Conservation (phyloP, 2,329 filamentous ascomycete genomes). For the Sphaerulina vaccinii region DNA sequence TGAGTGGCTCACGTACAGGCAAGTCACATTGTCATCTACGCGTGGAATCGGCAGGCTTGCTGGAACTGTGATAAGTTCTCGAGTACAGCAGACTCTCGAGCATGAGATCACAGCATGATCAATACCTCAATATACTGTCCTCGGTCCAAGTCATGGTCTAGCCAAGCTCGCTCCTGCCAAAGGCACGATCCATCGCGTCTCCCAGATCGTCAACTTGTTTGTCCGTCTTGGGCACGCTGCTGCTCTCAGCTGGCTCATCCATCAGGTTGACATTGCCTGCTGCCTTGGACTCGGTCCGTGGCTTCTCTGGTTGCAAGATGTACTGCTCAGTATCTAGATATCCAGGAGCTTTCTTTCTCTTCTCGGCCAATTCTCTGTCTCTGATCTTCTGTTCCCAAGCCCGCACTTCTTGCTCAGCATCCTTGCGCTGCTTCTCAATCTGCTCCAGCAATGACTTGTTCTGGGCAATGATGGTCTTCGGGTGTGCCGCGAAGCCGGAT, state of each 20-base stretch:
- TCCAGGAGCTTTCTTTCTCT: slow-evolving; percentile 73
- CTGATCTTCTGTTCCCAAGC: slow-evolving; percentile 67
- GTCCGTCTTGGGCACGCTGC: slow-evolving; percentile 15
- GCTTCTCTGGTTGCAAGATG: slow-evolving; percentile 66
- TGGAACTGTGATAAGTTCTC: background rate
- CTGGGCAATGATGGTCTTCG: slow-evolving; percentile 78
- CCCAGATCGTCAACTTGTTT: slow-evolving; percentile 36
- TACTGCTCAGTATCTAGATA: slow-evolving; percentile 75
- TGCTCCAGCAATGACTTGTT: slow-evolving; percentile 77
- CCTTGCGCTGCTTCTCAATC: slow-evolving; percentile 65
- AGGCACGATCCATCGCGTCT: slow-evolving; percentile 38
- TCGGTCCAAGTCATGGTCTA: slow-evolving; percentile 10
- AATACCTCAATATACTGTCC: background rate
- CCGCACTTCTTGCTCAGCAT: slow-evolving; percentile 65
- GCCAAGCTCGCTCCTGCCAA: slow-evolving; percentile 37
- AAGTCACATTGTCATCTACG: background rate
- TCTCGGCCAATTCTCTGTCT: slow-evolving; percentile 71
- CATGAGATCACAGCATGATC: background rate
- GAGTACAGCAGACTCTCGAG: background rate
- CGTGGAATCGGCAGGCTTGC: background rate
- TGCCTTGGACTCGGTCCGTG: slow-evolving; percentile 22
- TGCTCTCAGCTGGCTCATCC: slow-evolving; percentile 24
- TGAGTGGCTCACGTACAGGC: background rate
- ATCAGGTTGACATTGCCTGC: slow-evolving; percentile 26
- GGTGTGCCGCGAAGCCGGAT: slow-evolving; percentile 77